Conservation (phyloP, 1,284 basidiomycete genomes). For the Afroboletus lepidellus region DNA sequence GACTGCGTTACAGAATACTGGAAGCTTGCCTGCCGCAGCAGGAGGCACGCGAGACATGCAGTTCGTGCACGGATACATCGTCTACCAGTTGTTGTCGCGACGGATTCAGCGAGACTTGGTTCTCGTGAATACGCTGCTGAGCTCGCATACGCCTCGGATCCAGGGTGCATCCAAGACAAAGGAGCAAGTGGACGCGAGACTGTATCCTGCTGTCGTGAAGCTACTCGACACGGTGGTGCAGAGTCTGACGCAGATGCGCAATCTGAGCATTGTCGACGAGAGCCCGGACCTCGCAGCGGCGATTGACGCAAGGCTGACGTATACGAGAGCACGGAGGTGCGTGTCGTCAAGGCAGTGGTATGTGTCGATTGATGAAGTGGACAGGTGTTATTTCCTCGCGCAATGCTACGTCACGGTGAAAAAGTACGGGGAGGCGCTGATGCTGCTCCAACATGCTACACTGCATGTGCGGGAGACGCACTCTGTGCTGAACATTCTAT, state of each 20-base stretch:
- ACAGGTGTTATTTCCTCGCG: constrained; percentile 68
- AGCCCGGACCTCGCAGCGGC: constrained; percentile 77
- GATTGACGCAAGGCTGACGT: constrained; percentile 73
- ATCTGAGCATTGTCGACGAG: constrained; percentile 83
- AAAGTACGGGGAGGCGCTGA: constrained; percentile 69
- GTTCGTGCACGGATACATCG: constrained; percentile 83
- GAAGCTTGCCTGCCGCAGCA: constrained; percentile 25
- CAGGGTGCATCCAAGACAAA: constrained; percentile 40
- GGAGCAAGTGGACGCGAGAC: constrained; percentile 59
- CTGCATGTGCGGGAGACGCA: constrained; percentile 71
- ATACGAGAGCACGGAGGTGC: constrained; percentile 73
- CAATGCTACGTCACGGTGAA: constrained; percentile 68
- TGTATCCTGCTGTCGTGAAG: constrained; percentile 85
- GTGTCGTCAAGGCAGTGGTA: constrained; percentile 17
- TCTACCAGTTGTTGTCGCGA: constrained; percentile 81
- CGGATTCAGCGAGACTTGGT: constrained; percentile 87
- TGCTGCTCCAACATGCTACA: constrained; percentile 64
- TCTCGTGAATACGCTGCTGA: constrained; percentile 67
- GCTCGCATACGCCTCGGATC: constrained; percentile 36
- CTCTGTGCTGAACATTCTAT: constrained; percentile 44
- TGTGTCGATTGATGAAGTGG: constrained; percentile 1
- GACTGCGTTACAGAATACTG: constrained; percentile 20
- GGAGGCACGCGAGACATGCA: constrained; percentile 67
- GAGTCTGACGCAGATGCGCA: constrained; percentile 78
- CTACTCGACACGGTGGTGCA: constrained; percentile 84